Evolutionary conservation across 805 yeast species (phyloP), one percentile per base, ranked within the genome.

Genomic region (Saccharomycopsis fermentans): DNA sequence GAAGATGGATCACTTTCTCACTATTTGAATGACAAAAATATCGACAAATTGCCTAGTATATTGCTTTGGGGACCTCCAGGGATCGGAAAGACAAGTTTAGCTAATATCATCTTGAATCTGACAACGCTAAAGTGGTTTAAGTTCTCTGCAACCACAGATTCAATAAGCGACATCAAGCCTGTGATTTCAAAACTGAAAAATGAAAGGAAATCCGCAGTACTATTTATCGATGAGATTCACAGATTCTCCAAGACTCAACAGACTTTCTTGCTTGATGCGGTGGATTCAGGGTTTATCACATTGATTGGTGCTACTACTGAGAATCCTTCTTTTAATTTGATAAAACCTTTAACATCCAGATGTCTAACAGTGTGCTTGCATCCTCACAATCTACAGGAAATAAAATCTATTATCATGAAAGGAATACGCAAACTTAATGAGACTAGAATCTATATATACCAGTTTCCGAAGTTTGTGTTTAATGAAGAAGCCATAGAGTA

Each of bases 221-320:
- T 94, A 12, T 94, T 94, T 66, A 81, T 91, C 56, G 99, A 94
- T 71, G 99, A 94, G 68, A 86, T 94, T 40, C 99, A 94, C 68
- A 73, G 99, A 35, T 90, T 90, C 68, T 83, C 83, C 63, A 85
- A 86, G 61, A 75, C 83, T 0, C 99, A 94, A 67, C 99, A 94
- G 69, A 98, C 94, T 69, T 79, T 84, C 53, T 80, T 95, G 53
- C 73, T 94, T 43, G 94, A 96, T 0, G 83, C 81, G 62, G 85
- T 92, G 1, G 99, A 94, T 68, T 74, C 80, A 32, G 98, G 98
- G 2, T 82, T 82, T 56, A 81, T 91, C 51, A 81, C 83, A 1
- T 76, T 94, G 50, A 82, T 92, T 55, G 99, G 99, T 4, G 97
- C 98, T n/a, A 94, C 99, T 0, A 91, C 98, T 0, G 99, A 94